These are phyloP conservation scores for Dalechampia spathulata DNA, from an alignment of 441 rosid species.

Conservation along the genomic window DNA sequence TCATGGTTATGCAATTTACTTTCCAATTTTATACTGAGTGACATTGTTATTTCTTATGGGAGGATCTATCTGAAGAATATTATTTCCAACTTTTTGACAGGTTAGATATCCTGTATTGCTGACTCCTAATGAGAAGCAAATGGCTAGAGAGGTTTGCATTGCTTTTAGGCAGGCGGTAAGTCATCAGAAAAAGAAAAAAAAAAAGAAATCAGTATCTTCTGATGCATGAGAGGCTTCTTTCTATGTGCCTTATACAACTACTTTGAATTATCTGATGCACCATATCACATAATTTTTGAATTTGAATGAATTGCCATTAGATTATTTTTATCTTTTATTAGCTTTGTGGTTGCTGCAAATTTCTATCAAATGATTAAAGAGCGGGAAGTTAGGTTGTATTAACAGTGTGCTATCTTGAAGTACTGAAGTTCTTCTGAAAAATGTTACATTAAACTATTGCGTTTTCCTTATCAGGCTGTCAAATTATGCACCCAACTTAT, in stretches of 20 bases:
- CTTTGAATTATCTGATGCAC: not conserved
- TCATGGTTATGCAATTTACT: not conserved
- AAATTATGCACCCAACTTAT: too few relatives aligned
- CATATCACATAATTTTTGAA: not conserved
- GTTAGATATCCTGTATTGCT: slow-evolving; percentile 98
- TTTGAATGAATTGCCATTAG: not conserved
- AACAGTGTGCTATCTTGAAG: not conserved
- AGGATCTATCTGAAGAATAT: slow-evolving; percentile 10
- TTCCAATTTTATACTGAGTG: not conserved
- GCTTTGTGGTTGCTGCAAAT: not conserved
- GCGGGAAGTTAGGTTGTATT: too few relatives aligned
- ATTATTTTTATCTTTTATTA: not conserved
- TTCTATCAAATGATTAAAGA: not conserved
- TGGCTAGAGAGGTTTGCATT: slow-evolving; percentile 97
- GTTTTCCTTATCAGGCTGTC: not conserved
- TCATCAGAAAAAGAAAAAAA: slow-evolving; percentile 8
- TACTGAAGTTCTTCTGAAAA: slow-evolving; percentile 3
- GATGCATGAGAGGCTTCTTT: not conserved
- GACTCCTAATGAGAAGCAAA: slow-evolving; percentile 97
- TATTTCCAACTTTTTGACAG: slow-evolving; percentile 36
- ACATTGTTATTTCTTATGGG: not conserved
- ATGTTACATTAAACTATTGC: not conserved
- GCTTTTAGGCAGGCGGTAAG: slow-evolving; percentile 97
- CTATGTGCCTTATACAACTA: not conserved
- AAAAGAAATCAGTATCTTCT: not conserved